Evolutionary conservation across 306 rosid species (phyloP).

Genomic region (Dryas octopetala): DNA sequence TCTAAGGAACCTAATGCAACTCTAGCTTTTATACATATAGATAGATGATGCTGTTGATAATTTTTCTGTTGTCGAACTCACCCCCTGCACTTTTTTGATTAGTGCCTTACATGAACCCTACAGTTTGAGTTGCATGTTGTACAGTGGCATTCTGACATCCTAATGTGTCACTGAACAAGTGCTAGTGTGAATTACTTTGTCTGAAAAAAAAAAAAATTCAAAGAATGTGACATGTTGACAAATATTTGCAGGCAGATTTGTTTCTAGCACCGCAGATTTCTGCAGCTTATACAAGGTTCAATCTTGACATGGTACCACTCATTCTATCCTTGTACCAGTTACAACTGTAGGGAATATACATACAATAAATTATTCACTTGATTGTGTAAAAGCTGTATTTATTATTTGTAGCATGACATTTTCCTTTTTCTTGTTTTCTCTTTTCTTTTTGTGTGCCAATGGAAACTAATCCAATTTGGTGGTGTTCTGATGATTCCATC

Average conservation of each 20-base stretch:
- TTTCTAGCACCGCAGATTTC: conserved; percentile 81
- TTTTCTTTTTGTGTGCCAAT: not conserved
- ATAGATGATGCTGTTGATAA: too few species aligned
- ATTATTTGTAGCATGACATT: not conserved
- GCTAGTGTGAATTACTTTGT: not conserved
- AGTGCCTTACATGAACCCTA: not conserved
- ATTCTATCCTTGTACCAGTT: not conserved
- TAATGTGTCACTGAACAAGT: not conserved
- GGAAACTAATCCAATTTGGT: not conserved
- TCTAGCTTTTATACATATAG: too few species aligned
- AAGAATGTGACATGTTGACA: conserved; percentile 17
- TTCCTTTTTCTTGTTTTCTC: not conserved
- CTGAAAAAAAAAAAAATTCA: not conserved
- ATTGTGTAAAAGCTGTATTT: not conserved
- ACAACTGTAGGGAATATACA: not conserved
- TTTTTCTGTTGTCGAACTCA: too few species aligned
- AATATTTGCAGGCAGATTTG: conserved; percentile 81
- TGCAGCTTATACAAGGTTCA: conserved; percentile 40
- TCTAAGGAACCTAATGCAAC: too few species aligned
- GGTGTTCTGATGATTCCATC: not conserved
- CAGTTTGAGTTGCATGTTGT: conserved; percentile 5
- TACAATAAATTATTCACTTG: not conserved
- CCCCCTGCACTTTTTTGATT: too few species aligned
- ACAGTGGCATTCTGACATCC: not conserved
- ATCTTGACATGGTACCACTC: conserved; percentile 59